Percentiles rank a stretch among this genome's conserved stretches.
phyloP scores from a whole-genome alignment of 192 early-diverging fungal genomes.

The Martensiomyces pterosporus region DNA sequence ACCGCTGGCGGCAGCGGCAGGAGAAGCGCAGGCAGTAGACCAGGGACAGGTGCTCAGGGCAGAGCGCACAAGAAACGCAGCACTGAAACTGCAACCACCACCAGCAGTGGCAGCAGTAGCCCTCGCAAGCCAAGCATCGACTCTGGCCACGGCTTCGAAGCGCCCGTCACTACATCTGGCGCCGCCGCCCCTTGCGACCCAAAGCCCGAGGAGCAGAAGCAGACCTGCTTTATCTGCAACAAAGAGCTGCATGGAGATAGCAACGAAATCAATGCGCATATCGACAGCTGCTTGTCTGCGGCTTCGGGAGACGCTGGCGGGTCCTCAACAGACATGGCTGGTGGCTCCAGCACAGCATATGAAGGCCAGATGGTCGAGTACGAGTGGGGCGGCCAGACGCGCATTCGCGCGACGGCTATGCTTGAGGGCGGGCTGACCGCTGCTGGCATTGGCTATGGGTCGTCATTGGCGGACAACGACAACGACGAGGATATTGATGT shows the following conservation, averaged over 20 bases:
- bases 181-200: conserved; percentile 7
- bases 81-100: no score
- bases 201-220: neutral
- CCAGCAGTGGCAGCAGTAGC: no score
- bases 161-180: conserved; percentile 17
- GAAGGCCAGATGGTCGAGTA: conserved; percentile 63
- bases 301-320: no score
- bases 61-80: no score
- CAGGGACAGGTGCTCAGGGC: no score
- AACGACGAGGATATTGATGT: conserved; percentile 80
- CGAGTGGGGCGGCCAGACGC: conserved; percentile 74
- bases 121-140: no score
- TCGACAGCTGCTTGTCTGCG: conserved; percentile 64
- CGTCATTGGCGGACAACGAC: conserved; percentile 52
- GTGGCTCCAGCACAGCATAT: neutral
- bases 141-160: conserved; percentile 22
- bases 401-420: conserved; percentile 74
- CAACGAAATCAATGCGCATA: conserved; percentile 67
- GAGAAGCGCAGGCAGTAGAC: neutral
- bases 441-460: conserved; percentile 10
- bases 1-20: neutral
- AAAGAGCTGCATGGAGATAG: conserved; percentile 31
- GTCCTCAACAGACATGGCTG: no score
- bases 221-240: conserved; percentile 26
- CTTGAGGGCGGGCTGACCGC: conserved; percentile 64